Base-by-base conservation (phyloP, 2,329 filamentous ascomycete genomes). In the Lachnellula hyalina region DNA sequence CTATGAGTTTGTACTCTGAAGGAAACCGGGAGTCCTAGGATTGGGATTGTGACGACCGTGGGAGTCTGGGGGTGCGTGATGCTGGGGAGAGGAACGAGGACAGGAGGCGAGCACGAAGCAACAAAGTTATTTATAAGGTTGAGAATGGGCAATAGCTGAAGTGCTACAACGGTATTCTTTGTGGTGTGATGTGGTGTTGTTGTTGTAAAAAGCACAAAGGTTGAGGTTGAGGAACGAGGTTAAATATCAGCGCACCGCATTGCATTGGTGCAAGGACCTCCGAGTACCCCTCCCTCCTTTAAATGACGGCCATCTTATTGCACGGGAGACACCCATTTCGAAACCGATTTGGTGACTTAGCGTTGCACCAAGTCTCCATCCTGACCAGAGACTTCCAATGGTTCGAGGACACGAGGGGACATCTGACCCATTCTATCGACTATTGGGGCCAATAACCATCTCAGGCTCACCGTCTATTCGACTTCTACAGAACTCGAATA, bases 1-100 rank as follows among this genome's bases (percentile, higher is more conserved):
- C 74, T 76, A 68, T 72, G 51, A 51, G 51, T 56, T 15, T 53
- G 68, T 75, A 76, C 70, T 72, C 47, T 58, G 62, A 63, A 59
- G 61, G 59, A 62, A 60, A 62, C 53, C 49, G 58, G 55, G 45
- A 54, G 32, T 58, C 51, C 58, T 52, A 45, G 50, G 49, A 42
- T 15, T 34, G 28, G 25, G 28, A 3, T 32, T 32, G 9, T 41
- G 56, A 57, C 51, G 58, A 56, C 46, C 34, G 58, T 19, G 32
- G 52, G 52, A 45, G 49, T 44, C 45, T 52, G 53, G 53, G 41
- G 12, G 15, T 42, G 40, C n/a, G 40, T 9, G n/a, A 5, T 17
- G 11, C n/a, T 14, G 9, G 41, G 28, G 1, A 32, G 38, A 4
- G 11, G 19, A 32, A 42, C 25, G 21, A 42, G 28, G 11, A 46